These are phyloP conservation scores for Amanita pseudoporphyria DNA, from an alignment of 768 basidiomycete genomes.

Conservation along the genomic window DNA sequence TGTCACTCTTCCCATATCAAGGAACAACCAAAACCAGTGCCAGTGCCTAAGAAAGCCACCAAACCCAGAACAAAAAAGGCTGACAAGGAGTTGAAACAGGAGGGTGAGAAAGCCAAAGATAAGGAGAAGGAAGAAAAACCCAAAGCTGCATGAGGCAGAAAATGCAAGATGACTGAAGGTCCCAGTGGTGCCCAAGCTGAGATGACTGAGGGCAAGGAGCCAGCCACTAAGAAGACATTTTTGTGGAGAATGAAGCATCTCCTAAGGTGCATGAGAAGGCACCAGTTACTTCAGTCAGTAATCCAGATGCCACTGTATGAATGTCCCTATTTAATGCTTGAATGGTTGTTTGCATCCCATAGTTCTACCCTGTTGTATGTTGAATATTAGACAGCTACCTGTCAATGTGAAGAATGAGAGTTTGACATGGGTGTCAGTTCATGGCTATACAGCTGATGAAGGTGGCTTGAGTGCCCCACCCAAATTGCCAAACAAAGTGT, in stretches of 20 bases:
- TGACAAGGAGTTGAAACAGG: slow-evolving; percentile 30
- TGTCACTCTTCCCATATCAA: slow-evolving; percentile 74
- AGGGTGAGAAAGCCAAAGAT: slow-evolving; percentile 26
- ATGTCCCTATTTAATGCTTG: too few relatives aligned
- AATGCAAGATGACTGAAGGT: slow-evolving; percentile 36
- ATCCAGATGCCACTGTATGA: too few relatives aligned
- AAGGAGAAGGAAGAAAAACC: slow-evolving; percentile 44
- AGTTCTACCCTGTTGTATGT: too few relatives aligned
- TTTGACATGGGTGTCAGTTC: slow-evolving; percentile 59
- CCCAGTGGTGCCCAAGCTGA: slow-evolving; percentile 27
- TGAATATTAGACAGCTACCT: slow-evolving; percentile 63
- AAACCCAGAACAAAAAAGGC: slow-evolving; percentile 55
- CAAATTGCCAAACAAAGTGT: slow-evolving; percentile 52
- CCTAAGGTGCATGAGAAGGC: too few relatives aligned
- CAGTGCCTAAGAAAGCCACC: slow-evolving; percentile 46
- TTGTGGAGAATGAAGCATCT: too few relatives aligned
- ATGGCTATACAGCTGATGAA: slow-evolving; percentile 38
- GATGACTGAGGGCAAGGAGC: slow-evolving; percentile 23
- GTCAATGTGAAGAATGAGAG: slow-evolving; percentile 32
- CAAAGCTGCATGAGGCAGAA: slow-evolving; percentile 30
- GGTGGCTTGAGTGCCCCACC: slow-evolving; percentile 47
- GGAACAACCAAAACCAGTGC: slow-evolving; percentile 50
- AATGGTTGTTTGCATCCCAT: too few relatives aligned
- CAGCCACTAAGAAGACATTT: slow-evolving; percentile 57
- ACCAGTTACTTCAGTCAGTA: too few relatives aligned